phyloP scores from a whole-genome alignment of 202 grass and related monocot genomes.

The Tripidium arundinaceum region DNA sequence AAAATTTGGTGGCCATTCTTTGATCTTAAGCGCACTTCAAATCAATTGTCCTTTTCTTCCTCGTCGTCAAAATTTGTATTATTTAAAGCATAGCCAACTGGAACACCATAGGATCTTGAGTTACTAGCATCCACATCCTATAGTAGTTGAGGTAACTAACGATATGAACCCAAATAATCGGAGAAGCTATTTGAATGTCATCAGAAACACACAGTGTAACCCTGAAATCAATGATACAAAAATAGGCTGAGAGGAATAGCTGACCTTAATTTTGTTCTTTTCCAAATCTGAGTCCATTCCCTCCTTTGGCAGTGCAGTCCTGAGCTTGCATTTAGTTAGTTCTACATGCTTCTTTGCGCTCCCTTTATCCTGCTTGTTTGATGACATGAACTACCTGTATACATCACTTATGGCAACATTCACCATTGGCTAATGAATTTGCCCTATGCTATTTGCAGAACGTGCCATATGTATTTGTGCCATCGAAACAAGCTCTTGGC shows the following conservation, averaged over 20 bases:
- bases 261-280: conserved; percentile 57
- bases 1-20: conserved; percentile 22
- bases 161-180: conserved; percentile 88
- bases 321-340: background rate
- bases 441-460: conserved; percentile 44
- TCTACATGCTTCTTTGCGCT: background rate
- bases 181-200: conserved; percentile 98
- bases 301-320: conserved; percentile 29
- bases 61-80: conserved; percentile 23
- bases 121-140: conserved; percentile 65
- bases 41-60: conserved; percentile 41
- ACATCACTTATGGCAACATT: background rate
- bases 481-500: conserved; percentile 83
- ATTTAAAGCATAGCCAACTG: conserved; percentile 44
- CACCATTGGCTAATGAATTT: background rate
- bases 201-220: conserved; percentile 75
- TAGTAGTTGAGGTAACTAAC: conserved; percentile 99
- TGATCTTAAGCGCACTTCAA: conserved; percentile 40
- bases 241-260: conserved; percentile 33
- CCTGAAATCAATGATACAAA: conserved; percentile 24
- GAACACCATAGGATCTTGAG: conserved; percentile 48
- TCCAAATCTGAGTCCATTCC: conserved; percentile 56
- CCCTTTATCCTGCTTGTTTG: background rate
- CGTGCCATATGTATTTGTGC: conserved; percentile 89
- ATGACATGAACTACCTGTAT: background rate